Percentiles rank a stretch among this genome's conserved stretches.
These are phyloP conservation scores for Cairneyella variabilis DNA, from an alignment of 495 filamentous ascomycete species.

Conservation along the genomic window DNA sequence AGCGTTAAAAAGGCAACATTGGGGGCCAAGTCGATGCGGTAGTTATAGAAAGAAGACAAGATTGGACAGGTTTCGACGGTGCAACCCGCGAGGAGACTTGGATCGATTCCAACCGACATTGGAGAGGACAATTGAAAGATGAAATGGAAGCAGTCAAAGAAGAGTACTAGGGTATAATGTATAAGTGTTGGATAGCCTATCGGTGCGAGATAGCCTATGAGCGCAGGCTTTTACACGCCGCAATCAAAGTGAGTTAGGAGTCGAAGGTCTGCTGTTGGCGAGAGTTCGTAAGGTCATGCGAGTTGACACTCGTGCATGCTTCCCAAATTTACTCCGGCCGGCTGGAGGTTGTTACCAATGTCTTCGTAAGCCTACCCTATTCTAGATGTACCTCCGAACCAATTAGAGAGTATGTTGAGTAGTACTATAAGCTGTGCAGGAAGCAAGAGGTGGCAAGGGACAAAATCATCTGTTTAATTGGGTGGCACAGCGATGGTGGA, in stretches of 20 bases:
- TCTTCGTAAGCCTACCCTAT: too few species aligned
- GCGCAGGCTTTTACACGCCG: background rate
- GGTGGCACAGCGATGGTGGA: background rate
- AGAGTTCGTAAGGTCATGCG: too few species aligned
- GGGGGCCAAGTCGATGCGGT: constrained; percentile 37
- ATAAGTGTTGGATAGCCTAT: background rate
- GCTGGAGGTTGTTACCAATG: too few species aligned
- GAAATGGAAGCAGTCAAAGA: background rate
- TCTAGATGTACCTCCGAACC: too few species aligned
- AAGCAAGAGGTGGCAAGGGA: too few species aligned
- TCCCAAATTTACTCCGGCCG: too few species aligned
- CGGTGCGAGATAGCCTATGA: background rate
- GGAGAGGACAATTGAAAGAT: too few species aligned
- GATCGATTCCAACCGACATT: background rate
- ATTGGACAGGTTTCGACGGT: background rate
- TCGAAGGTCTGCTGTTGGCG: too few species aligned
- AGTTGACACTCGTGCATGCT: too few species aligned
- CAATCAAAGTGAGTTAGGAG: background rate
- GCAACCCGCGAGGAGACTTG: background rate
- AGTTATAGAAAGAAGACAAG: constrained; percentile 17
- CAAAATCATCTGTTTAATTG: too few species aligned
- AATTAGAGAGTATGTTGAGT: too few species aligned
- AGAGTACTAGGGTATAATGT: background rate
- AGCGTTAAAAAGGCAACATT: constrained; percentile 40
- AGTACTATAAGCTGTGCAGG: too few species aligned